Conservation (phyloP, 805 yeast species). For the Nakazawaea holstii region DNA sequence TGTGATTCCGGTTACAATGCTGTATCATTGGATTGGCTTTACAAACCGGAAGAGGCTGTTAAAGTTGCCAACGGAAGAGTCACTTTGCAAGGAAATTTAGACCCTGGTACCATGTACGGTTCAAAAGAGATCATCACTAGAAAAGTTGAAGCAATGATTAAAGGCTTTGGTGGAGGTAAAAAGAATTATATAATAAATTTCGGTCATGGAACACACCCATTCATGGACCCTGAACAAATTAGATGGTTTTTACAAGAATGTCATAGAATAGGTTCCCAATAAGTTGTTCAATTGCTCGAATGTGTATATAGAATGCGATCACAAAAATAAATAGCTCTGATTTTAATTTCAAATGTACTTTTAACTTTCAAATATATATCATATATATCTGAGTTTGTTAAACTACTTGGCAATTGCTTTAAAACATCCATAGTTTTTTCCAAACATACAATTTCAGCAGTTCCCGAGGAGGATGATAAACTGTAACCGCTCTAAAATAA, state of each 20-base stretch:
- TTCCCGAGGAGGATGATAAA: too few species aligned
- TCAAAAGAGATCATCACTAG: slow-evolving; percentile 70
- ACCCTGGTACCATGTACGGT: slow-evolving; percentile 94
- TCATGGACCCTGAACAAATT: slow-evolving; percentile 90
- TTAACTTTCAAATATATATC: too few species aligned
- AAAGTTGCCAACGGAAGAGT: slow-evolving; percentile 69
- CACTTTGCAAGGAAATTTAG: slow-evolving; percentile 89
- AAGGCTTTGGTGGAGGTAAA: slow-evolving; percentile 92
- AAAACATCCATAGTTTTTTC: too few species aligned
- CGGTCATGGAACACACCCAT: slow-evolving; percentile 98
- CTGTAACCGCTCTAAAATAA: too few species aligned
- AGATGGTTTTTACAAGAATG: slow-evolving; percentile 82
- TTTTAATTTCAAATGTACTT: too few species aligned
- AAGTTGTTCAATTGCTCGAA: slow-evolving; percentile 1
- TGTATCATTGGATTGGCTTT: slow-evolving; percentile 92
- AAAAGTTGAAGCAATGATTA: slow-evolving; percentile 84
- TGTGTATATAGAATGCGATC: background rate
- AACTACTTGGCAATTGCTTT: too few species aligned
- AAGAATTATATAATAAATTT: slow-evolving; percentile 88
- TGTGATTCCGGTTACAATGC: slow-evolving; percentile 78
- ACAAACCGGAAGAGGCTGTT: slow-evolving; percentile 81
- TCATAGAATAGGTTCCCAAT: slow-evolving; percentile 65
- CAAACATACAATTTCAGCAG: too few species aligned
- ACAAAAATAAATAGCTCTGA: too few species aligned
- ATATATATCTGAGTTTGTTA: too few species aligned